A percentile compares a stretch with the other conserved stretches of the same genome.
phyloP scores from a whole-genome alignment of 2,329 filamentous ascomycete species.

The Fusarium sp. region DNA sequence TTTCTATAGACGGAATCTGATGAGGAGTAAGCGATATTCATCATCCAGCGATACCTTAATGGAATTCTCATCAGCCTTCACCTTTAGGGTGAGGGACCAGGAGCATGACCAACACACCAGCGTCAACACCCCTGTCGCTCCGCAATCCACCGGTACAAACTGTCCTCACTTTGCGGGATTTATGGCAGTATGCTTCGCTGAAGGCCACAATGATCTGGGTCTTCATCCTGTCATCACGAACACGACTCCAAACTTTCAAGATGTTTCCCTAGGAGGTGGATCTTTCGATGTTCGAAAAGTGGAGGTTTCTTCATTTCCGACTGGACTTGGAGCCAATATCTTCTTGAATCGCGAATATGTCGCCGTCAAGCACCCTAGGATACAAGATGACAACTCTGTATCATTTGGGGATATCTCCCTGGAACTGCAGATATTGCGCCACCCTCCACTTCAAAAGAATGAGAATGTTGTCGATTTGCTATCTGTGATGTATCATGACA shows the following conservation, averaged over 20 bases:
- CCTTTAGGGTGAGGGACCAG: neutral
- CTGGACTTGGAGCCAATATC: neutral
- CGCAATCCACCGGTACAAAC: neutral
- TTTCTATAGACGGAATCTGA: neutral
- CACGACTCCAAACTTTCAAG: neutral
- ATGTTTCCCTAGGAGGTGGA: conserved; percentile 10
- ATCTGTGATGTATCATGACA: conserved; percentile 14
- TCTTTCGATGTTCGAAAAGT: conserved; percentile 17
- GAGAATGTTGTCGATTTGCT: conserved; percentile 8
- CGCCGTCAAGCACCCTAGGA: conserved; percentile 7
- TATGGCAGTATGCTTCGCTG: conserved; percentile 6
- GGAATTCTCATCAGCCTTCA: conserved; percentile 11
- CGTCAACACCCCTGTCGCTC: neutral
- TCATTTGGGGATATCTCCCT: conserved; percentile 8
- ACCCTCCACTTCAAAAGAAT: conserved; percentile 4
- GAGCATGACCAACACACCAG: neutral
- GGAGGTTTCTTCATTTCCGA: conserved; percentile 3
- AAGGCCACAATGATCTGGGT: neutral
- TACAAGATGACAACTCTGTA: neutral
- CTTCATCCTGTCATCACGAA: conserved; percentile 10
- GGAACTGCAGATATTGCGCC: conserved; percentile 7
- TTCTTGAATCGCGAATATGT: neutral
- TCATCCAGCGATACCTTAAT: neutral
- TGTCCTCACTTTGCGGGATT: conserved; percentile 19
- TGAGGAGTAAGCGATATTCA: neutral